Percentiles rank a stretch among this genome's conserved stretches.
Conservation (phyloP, 148 eudicot genomes). For the Chenopodium formosanum region DNA sequence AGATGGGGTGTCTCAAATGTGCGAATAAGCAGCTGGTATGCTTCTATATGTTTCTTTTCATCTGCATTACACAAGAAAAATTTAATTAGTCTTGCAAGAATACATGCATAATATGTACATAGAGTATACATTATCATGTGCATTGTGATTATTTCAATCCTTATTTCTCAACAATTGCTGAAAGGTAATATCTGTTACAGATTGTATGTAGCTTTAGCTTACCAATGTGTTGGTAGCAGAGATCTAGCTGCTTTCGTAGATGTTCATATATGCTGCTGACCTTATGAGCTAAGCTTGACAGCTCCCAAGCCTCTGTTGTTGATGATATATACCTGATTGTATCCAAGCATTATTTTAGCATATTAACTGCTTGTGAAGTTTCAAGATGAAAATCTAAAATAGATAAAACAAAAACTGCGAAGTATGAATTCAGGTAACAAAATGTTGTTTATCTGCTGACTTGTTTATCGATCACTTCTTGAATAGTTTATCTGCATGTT, state of each 20-base stretch:
- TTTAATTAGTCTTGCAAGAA: constrained; percentile 13
- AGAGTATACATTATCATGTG: not conserved
- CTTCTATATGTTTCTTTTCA: constrained; percentile 55
- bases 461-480: not conserved
- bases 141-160: not conserved
- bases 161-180: not conserved
- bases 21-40: constrained; percentile 40
- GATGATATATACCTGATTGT: constrained; percentile 49
- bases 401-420: not conserved
- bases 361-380: not conserved
- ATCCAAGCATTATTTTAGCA: not conserved
- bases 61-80: constrained; percentile 33
- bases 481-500: not conserved
- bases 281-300: constrained; percentile 68
- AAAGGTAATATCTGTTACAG: not conserved
- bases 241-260: constrained; percentile 49
- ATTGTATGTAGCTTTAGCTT: constrained; percentile 21
- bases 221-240: constrained; percentile 55
- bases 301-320: constrained; percentile 81
- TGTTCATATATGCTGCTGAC: constrained; percentile 56
- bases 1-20: constrained; percentile 57
- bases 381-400: not conserved
- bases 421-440: not conserved
- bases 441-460: not conserved
- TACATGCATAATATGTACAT: not conserved